These are phyloP conservation scores for Didymella arachidicola DNA, from an alignment of 2,329 filamentous ascomycete species.

Conservation along the genomic window DNA sequence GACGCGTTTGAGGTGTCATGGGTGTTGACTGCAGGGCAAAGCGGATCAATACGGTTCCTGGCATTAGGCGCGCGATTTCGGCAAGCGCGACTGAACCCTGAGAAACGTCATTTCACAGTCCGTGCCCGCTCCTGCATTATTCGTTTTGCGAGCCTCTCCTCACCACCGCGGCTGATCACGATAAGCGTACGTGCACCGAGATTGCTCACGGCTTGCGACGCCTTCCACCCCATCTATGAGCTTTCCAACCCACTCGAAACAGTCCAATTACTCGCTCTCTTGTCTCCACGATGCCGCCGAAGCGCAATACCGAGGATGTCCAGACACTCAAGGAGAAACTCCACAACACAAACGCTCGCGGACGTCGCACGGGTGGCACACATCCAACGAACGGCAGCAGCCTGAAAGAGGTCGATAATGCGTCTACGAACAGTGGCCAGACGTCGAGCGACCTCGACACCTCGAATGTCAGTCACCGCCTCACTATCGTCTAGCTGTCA, in stretches of 20 bases:
- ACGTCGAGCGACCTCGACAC: slow-evolving; percentile 39
- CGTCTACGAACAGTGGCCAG: slow-evolving; percentile 48
- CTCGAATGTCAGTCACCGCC: slow-evolving; percentile 44
- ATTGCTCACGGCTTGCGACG: slow-evolving; percentile 15
- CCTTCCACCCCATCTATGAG: slow-evolving; percentile 11
- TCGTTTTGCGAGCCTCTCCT: slow-evolving; percentile 18
- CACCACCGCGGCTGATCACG: slow-evolving; percentile 16
- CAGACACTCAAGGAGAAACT: slow-evolving; percentile 54
- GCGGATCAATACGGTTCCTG: slow-evolving; percentile 16
- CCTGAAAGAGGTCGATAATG: slow-evolving; percentile 51
- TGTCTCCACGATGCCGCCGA: slow-evolving; percentile 49
- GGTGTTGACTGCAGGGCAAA: slow-evolving; percentile 10
- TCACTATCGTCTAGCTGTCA: slow-evolving; percentile 12
- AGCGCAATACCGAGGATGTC: slow-evolving; percentile 51
- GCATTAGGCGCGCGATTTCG: slow-evolving; percentile 19
- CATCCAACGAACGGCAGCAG: slow-evolving; percentile 43
- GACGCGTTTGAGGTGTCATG: slow-evolving; percentile 5
- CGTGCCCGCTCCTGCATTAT: slow-evolving; percentile 24
- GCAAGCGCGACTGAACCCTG: slow-evolving; percentile 25
- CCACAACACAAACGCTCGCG: slow-evolving; percentile 51
- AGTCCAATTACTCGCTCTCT: slow-evolving; percentile 14
- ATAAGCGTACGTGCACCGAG: slow-evolving; percentile 17
- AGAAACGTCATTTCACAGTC: slow-evolving; percentile 23
- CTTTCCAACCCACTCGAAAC: background rate
- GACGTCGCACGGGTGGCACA: slow-evolving; percentile 45